Percentiles rank a stretch among this genome's conserved stretches.
These are phyloP conservation scores for Cajanus cajan DNA, from an alignment of 306 rosid genomes.

Conservation along the genomic window DNA sequence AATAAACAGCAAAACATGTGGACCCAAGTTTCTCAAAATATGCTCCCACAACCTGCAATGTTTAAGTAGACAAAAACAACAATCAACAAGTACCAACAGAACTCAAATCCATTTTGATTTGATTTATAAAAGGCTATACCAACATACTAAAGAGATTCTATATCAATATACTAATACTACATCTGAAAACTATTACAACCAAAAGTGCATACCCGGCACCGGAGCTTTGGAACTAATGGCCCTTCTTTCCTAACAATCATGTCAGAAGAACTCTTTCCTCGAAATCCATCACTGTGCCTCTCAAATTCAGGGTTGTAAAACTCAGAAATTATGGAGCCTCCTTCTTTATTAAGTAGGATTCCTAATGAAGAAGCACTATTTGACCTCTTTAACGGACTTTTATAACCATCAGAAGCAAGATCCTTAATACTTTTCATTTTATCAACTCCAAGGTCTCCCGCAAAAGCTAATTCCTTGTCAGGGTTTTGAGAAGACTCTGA, in stretches of 20 bases:
- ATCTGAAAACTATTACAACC: conserved; percentile 21
- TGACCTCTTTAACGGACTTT: conserved; percentile 68
- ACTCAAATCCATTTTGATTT: conserved; percentile 20
- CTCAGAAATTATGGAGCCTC: conserved; percentile 68
- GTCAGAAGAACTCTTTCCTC: conserved; percentile 61
- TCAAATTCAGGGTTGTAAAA: conserved; percentile 60
- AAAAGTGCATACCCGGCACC: conserved; percentile 76
- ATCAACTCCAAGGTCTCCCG: conserved; percentile 41
- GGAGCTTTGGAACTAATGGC: conserved; percentile 73
- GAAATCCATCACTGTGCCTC: conserved; percentile 49
- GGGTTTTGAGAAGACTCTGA: conserved; percentile 39
- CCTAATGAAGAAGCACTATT: conserved; percentile 69
- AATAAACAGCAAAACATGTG: conserved; percentile 93
- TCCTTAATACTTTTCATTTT: conserved; percentile 33
- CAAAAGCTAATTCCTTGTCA: conserved; percentile 34
- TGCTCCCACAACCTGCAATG: conserved; percentile 90
- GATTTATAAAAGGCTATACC: not conserved
- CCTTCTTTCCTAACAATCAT: conserved; percentile 53
- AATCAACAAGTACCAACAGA: conserved; percentile 21
- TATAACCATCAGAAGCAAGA: conserved; percentile 39
- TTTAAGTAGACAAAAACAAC: conserved; percentile 25
- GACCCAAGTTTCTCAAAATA: conserved; percentile 87
- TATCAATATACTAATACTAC: not conserved
- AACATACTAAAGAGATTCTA: not conserved
- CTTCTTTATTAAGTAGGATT: conserved; percentile 48